Evolutionary conservation across 768 basidiomycete genomes (phyloP), one percentile per base, ranked within the genome.

Genomic region (Lactifluus piperatus): DNA sequence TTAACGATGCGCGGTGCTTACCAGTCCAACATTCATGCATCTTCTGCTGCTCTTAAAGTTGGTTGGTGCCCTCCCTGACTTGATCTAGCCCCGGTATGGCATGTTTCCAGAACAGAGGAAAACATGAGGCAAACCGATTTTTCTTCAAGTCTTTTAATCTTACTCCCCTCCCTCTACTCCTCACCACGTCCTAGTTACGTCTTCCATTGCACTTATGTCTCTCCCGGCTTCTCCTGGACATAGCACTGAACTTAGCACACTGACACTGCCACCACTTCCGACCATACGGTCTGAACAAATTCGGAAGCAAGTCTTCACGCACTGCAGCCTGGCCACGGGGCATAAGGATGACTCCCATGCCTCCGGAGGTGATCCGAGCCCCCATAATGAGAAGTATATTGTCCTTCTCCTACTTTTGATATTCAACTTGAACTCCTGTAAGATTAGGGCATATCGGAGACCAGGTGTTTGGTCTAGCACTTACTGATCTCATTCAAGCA

Each of bases 391-490:
- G 36, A 34, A 27, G 58, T 43, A 11, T 22, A 41, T 14, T 16
- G 7, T 45, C 16, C 1, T 27, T 5, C 18, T 5, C 49, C 43
- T 26, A 16, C 16, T 7, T 13, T 18, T 30, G 3, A 18, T 14
- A 27, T 20, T 27, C 44, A 8, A 9, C 43, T 55, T 20, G 45
- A 13, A 34, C 29, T 37, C 22, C 8, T 34, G 16, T 27, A 30
- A 60, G 58, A 45, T 55, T 55, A 11, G 27, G 41, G 26, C 48
- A 60, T 16, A 50, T 60, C 32, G 58, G 58, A 16, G 58, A 54
- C 51, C 53, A 43, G 29, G 58, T 54, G 2, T 32, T 60, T n/a
- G 47, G 30, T 26, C 27, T 60, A 20, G 58, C 41, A 2, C 29
- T 55, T 11, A 60, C 58, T 20, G 58, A 60, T 49, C 39, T 49